phyloP scores from a whole-genome alignment of 73 alveolate species.

The Breviolum minutum region DNA sequence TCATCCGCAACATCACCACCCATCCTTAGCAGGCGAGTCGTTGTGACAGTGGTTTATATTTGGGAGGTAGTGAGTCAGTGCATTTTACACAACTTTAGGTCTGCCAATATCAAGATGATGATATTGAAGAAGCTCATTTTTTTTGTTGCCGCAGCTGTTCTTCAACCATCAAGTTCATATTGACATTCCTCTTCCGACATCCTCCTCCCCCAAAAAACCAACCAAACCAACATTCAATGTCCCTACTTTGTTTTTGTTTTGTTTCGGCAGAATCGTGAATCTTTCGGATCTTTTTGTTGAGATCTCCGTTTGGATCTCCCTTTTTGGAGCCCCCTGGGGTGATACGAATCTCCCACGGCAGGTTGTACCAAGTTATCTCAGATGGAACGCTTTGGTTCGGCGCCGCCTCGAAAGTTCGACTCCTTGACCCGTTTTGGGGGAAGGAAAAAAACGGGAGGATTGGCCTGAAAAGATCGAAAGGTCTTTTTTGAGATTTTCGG shows the following conservation, averaged over 20 bases:
- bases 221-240: neutral
- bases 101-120: neutral
- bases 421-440: too few species aligned
- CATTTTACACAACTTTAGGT: neutral
- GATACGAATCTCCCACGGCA: neutral
- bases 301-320: neutral
- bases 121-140: too few species aligned
- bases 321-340: too few species aligned
- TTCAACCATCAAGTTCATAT: too few species aligned
- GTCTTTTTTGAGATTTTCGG: too few species aligned
- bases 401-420: slow-evolving; percentile 66
- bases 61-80: neutral
- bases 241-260: neutral
- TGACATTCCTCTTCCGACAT: too few species aligned
- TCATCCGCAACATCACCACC: slow-evolving; percentile 63
- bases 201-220: neutral
- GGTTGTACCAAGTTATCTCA: slow-evolving; percentile 92
- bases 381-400: slow-evolving; percentile 95
- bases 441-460: too few species aligned
- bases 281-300: neutral
- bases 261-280: too few species aligned
- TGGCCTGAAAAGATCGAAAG: too few species aligned
- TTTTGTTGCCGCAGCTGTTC: too few species aligned
- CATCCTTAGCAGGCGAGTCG: slow-evolving; percentile 40
- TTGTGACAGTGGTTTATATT: neutral